Evolutionary conservation across 1,139 yeast species (phyloP).

Genomic region (Schwanniomyces etchellsii): DNA sequence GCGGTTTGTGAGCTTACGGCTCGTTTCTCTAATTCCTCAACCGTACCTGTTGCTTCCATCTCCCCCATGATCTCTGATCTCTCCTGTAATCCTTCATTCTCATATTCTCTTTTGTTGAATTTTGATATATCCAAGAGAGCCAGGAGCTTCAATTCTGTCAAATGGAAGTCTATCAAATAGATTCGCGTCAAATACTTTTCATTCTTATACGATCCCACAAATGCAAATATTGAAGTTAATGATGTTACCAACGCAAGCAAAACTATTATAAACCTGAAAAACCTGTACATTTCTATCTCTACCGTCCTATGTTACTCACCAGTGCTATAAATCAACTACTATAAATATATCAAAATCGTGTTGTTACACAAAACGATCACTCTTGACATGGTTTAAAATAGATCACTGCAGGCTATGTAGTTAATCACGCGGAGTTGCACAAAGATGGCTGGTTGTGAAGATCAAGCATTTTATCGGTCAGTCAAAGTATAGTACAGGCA

Average conservation of each 20-base stretch:
- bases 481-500: too few species aligned
- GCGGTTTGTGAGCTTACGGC: not conserved
- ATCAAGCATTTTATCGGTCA: too few species aligned
- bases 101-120: constrained; percentile 7
- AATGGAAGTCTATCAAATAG: constrained; percentile 34
- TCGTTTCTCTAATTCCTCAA: constrained; percentile 1
- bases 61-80: constrained; percentile 1
- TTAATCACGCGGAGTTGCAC: too few species aligned
- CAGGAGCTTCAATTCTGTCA: constrained; percentile 27
- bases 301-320: constrained; percentile 1
- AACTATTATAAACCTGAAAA: constrained; percentile 30
- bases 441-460: too few species aligned
- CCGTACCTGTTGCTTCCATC: constrained; percentile 1
- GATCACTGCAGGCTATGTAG: too few species aligned
- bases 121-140: constrained; percentile 18
- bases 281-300: constrained; percentile 19
- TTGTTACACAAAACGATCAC: not conserved
- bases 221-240: constrained; percentile 32
- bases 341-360: not conserved
- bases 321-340: constrained; percentile 1
- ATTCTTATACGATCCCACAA: constrained; percentile 38
- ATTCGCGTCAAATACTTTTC: constrained; percentile 29
- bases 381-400: too few species aligned
- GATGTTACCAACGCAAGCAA: constrained; percentile 30
- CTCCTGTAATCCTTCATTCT: not conserved